Evolutionary conservation across 2,329 filamentous ascomycete species (phyloP).

Genomic region (Colletotrichum gigasporum): DNA sequence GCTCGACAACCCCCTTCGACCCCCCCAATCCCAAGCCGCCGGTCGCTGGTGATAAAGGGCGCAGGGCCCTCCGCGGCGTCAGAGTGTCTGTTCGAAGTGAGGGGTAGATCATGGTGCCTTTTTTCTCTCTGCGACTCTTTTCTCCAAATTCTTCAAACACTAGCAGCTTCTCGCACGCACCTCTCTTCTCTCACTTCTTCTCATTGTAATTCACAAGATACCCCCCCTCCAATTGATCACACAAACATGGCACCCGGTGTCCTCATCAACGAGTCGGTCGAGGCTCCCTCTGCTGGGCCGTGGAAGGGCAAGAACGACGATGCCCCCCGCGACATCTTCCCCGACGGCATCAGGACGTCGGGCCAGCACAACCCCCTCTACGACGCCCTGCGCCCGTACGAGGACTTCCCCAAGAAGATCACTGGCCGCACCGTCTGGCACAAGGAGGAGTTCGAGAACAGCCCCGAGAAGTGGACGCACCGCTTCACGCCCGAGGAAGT

Average conservation of each 20-base stretch:
- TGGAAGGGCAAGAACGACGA: slow-evolving; percentile 42
- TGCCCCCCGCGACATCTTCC: slow-evolving; percentile 50
- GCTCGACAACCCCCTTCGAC: slow-evolving; percentile 21
- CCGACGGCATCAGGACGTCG: slow-evolving; percentile 61
- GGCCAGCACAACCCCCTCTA: slow-evolving; percentile 79
- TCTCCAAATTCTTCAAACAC: background rate
- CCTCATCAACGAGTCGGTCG: slow-evolving; percentile 32
- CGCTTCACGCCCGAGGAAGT: slow-evolving; percentile 73
- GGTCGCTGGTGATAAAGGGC: slow-evolving; percentile 14
- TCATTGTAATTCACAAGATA: background rate
- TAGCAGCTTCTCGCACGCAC: background rate
- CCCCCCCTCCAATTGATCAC: background rate
- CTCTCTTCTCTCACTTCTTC: background rate
- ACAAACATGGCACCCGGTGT: slow-evolving; percentile 34
- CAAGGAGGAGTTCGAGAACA: slow-evolving; percentile 68
- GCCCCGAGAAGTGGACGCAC: slow-evolving; percentile 78
- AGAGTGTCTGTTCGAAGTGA: background rate
- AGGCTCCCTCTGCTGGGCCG: slow-evolving; percentile 1
- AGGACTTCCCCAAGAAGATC: slow-evolving; percentile 76
- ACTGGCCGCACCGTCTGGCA: slow-evolving; percentile 78
- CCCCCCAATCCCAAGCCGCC: background rate
- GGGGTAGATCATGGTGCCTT: slow-evolving; percentile 12
- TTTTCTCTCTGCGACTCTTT: background rate
- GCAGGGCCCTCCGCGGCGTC: background rate
- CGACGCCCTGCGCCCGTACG: slow-evolving; percentile 71